These are phyloP conservation scores for Pulveroboletus frians DNA, from an alignment of 768 basidiomycete species.

Conservation along the genomic window DNA sequence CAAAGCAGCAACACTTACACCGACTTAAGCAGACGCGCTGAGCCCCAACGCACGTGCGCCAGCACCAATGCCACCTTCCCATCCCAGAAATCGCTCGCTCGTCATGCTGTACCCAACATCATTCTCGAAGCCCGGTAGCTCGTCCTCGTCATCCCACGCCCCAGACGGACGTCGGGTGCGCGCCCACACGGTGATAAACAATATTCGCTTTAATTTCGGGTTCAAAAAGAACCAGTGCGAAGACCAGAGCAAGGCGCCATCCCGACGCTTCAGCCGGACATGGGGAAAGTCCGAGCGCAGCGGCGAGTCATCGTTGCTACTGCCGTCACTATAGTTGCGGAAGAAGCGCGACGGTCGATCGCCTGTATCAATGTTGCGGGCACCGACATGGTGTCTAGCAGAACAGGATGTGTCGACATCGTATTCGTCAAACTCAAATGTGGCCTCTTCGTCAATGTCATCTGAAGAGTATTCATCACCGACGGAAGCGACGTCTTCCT, in stretches of 20 bases:
- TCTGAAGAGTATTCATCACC: slow-evolving; percentile 67
- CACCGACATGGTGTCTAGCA: slow-evolving; percentile 9
- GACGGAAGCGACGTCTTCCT: slow-evolving; percentile 63
- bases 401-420: slow-evolving; percentile 52
- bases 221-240: slow-evolving; percentile 98
- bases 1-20: slow-evolving; percentile 22
- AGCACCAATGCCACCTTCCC: slow-evolving; percentile 73
- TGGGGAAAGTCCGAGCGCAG: slow-evolving; percentile 37
- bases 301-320: slow-evolving; percentile 31
- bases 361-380: slow-evolving; percentile 1
- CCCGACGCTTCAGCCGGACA: slow-evolving; percentile 48
- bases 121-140: slow-evolving; percentile 30
- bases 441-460: slow-evolving; percentile 67
- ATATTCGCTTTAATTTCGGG: slow-evolving; percentile 83
- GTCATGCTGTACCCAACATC: slow-evolving; percentile 33
- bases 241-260: slow-evolving; percentile 87
- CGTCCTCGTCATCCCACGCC: slow-evolving; percentile 49
- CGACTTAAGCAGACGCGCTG: slow-evolving; percentile 28
- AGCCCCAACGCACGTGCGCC: slow-evolving; percentile 82
- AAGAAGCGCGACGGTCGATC: slow-evolving; percentile 9
- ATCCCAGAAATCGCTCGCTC: slow-evolving; percentile 66
- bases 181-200: slow-evolving; percentile 93
- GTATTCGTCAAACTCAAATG: slow-evolving; percentile 78
- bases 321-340: slow-evolving; percentile 34
- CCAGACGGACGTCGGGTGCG: slow-evolving; percentile 57